Conservation (phyloP, 441 rosid species). For the Dalechampia spathulata region DNA sequence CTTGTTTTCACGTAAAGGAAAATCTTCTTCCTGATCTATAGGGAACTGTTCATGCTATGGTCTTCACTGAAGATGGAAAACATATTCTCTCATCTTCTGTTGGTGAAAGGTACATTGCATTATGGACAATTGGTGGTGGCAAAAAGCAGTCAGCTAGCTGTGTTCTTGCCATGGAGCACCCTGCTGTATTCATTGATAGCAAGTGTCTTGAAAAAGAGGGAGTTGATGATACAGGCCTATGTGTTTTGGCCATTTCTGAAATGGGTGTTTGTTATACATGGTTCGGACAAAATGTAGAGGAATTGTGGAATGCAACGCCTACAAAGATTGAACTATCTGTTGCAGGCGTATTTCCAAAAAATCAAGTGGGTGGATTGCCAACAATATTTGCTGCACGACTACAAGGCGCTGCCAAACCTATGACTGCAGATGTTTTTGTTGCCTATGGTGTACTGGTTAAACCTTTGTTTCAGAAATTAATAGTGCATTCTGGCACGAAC, state of each 20-base stretch:
- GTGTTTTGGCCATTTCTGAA: conserved; percentile 79
- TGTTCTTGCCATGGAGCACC: conserved; percentile 91
- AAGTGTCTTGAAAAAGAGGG: conserved; percentile 36
- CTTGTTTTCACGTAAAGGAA: conserved; percentile 11
- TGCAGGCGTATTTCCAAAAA: conserved; percentile 35
- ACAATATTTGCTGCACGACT: conserved; percentile 75
- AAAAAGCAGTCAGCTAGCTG: conserved; percentile 85
- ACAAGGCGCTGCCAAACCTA: conserved; percentile 50
- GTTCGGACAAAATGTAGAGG: conserved; percentile 61
- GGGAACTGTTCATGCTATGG: conserved; percentile 82
- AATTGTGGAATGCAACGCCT: conserved; percentile 50
- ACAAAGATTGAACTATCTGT: conserved; percentile 51
- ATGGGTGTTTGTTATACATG: conserved; percentile 82
- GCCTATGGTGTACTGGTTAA: conserved; percentile 72
- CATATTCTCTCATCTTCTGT: conserved; percentile 70
- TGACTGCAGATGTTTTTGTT: conserved; percentile 48
- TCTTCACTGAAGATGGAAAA: conserved; percentile 72
- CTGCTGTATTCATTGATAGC: conserved; percentile 76
- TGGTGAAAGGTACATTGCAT: conserved; percentile 73
- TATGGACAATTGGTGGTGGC: conserved; percentile 69
- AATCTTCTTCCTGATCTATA: conserved; percentile 19
- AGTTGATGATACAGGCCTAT: conserved; percentile 39
- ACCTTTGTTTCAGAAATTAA: conserved; percentile 76
- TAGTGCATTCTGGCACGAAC: conserved; percentile 59
- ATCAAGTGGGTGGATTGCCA: conserved; percentile 42